phyloP scores from a whole-genome alignment of 768 basidiomycete genomes.

The Suillus lakei region DNA sequence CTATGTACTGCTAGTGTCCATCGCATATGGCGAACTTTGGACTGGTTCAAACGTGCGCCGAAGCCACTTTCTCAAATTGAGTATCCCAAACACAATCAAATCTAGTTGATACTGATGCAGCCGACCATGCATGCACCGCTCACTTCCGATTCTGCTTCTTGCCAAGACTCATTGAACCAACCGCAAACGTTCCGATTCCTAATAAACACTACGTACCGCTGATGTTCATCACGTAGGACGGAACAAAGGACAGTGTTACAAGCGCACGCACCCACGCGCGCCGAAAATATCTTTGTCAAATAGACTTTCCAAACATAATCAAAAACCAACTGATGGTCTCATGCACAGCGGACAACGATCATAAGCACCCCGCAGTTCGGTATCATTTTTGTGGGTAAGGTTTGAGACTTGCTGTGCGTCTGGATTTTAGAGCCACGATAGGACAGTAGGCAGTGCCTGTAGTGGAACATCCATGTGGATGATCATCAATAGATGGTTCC shows the following conservation, averaged over 20 bases:
- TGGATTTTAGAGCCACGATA: not conserved
- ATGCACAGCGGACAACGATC: not conserved
- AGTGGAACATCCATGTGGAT: not conserved
- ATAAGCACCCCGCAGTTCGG: not conserved
- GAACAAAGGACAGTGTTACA: not conserved
- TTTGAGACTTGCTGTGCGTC: not conserved
- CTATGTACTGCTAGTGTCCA: not conserved
- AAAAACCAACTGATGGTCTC: not conserved
- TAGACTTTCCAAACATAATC: not conserved
- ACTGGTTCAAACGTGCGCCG: not conserved
- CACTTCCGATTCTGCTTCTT: not conserved
- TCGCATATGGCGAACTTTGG: not conserved
- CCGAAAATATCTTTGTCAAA: not conserved
- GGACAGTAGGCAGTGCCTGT: not conserved
- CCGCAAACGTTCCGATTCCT: not conserved
- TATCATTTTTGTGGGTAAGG: not conserved
- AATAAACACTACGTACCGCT: not conserved
- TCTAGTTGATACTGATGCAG: not conserved
- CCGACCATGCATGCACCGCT: not conserved
- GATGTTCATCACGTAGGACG: not conserved
- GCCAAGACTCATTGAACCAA: not conserved
- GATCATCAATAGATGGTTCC: not conserved
- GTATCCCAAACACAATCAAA: too few species aligned
- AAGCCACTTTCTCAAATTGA: not conserved
- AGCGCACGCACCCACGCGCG: not conserved